Evolutionary conservation across 2,329 filamentous ascomycete species (phyloP).

Genomic region (Aspergillus tubingensis): DNA sequence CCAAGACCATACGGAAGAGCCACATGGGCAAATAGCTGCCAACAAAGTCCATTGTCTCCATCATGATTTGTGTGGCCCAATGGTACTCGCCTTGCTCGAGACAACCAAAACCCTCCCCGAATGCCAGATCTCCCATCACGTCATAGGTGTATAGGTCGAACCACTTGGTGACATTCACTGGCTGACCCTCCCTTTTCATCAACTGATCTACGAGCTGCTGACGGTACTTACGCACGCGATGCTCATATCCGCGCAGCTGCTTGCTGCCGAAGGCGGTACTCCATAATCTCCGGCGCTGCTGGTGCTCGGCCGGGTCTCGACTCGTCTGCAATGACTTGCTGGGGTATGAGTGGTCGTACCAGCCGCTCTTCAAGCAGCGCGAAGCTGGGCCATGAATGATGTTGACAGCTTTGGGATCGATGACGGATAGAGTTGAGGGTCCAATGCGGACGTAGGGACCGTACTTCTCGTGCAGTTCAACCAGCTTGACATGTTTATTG

Average conservation of each 20-base stretch:
- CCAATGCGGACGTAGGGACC: slow-evolving; percentile 40
- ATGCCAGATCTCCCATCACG: slow-evolving; percentile 49
- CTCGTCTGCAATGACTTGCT: slow-evolving; percentile 41
- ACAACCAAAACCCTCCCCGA: slow-evolving; percentile 27
- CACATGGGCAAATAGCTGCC: slow-evolving; percentile 16
- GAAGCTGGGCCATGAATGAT: slow-evolving; percentile 41
- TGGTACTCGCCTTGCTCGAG: slow-evolving; percentile 24
- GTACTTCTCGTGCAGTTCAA: slow-evolving; percentile 35
- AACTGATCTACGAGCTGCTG: slow-evolving; percentile 37
- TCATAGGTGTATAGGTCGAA: slow-evolving; percentile 48
- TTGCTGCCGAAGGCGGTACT: slow-evolving; percentile 43
- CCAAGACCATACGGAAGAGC: slow-evolving; percentile 2
- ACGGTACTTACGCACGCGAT: slow-evolving; percentile 37
- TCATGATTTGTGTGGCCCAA: slow-evolving; percentile 42
- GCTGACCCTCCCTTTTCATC: slow-evolving; percentile 25
- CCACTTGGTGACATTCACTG: slow-evolving; percentile 42
- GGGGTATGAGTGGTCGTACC: slow-evolving; percentile 42
- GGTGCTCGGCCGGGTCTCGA: slow-evolving; percentile 40
- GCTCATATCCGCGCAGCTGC: slow-evolving; percentile 44
- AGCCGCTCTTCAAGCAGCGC: slow-evolving; percentile 43
- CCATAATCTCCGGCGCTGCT: slow-evolving; percentile 44
- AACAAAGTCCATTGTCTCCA: slow-evolving; percentile 29
- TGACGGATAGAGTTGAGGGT: slow-evolving; percentile 38
- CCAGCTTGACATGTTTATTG: background rate
- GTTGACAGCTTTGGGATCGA: slow-evolving; percentile 38